Percentiles rank a stretch among this genome's conserved stretches.
These are phyloP conservation scores for Blastobotrys ciferrii DNA, from an alignment of 1,139 yeast species.

Conservation along the genomic window DNA sequence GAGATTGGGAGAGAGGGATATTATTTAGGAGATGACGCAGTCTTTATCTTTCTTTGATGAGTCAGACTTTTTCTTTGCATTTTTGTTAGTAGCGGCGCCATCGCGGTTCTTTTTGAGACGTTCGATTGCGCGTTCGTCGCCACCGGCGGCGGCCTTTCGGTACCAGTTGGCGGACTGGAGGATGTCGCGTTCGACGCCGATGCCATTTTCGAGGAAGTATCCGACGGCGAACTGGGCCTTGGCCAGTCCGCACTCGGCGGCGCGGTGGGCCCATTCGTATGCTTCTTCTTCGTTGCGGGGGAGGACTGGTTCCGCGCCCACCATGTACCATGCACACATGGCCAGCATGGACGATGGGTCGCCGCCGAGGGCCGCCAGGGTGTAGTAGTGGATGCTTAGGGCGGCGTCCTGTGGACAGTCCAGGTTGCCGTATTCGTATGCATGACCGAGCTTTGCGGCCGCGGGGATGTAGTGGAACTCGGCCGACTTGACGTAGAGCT, in stretches of 20 bases:
- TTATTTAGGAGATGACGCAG: slow-evolving; percentile 35
- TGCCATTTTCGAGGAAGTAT: slow-evolving; percentile 80
- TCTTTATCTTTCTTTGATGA: slow-evolving; percentile 37
- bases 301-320: slow-evolving; percentile 82
- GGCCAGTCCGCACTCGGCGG: slow-evolving; percentile 70
- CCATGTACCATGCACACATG: slow-evolving; percentile 93
- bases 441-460: slow-evolving; percentile 74
- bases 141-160: slow-evolving; percentile 66
- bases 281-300: slow-evolving; percentile 82
- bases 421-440: slow-evolving; percentile 78
- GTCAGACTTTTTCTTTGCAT: slow-evolving; percentile 19
- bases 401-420: slow-evolving; percentile 80
- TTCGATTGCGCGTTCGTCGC: slow-evolving; percentile 63
- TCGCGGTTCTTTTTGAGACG: slow-evolving; percentile 30
- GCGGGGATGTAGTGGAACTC: slow-evolving; percentile 83
- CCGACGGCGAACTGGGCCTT: slow-evolving; percentile 89
- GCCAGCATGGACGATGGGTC: slow-evolving; percentile 90
- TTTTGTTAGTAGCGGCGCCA: slow-evolving; percentile 17
- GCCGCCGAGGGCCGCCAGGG: slow-evolving; percentile 85
- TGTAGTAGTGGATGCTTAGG: slow-evolving; percentile 86
- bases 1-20: background rate
- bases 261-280: slow-evolving; percentile 89
- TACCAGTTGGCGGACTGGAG: slow-evolving; percentile 73
- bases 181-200: slow-evolving; percentile 68
- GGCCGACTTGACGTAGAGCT: slow-evolving; percentile 84